Conservation (phyloP, 768 basidiomycete species). For the Lactifluus volemus region DNA sequence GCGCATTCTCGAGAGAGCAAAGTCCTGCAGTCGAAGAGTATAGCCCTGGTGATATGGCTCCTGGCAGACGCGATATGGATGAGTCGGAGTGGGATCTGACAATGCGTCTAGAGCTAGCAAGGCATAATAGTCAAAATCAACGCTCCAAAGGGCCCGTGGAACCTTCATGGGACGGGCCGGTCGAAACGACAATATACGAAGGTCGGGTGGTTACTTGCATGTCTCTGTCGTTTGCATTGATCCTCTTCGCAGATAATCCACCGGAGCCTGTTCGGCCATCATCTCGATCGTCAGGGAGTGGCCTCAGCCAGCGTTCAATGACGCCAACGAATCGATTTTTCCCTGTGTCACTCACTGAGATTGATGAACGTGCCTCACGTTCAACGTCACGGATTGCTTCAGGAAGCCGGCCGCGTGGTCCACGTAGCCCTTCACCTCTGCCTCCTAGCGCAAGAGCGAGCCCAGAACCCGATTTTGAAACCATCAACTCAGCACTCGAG, state of each 20-base stretch:
- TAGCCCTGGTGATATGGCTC: slow-evolving; percentile 26
- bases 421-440: slow-evolving; percentile 66
- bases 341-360: slow-evolving; percentile 33
- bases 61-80: slow-evolving; percentile 38
- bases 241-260: slow-evolving; percentile 43
- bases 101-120: slow-evolving; percentile 70
- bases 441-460: slow-evolving; percentile 38
- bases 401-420: slow-evolving; percentile 60
- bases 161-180: slow-evolving; percentile 36
- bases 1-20: slow-evolving; percentile 38
- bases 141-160: slow-evolving; percentile 37
- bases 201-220: slow-evolving; percentile 34
- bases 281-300: slow-evolving; percentile 43
- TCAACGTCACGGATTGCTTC: slow-evolving; percentile 40
- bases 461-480: slow-evolving; percentile 32
- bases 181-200: slow-evolving; percentile 72
- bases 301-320: slow-evolving; percentile 34
- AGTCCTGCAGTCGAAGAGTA: slow-evolving; percentile 36
- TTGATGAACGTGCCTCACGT: slow-evolving; percentile 33
- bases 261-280: slow-evolving; percentile 45
- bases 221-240: not conserved
- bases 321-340: slow-evolving; percentile 35
- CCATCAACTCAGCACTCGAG: slow-evolving; percentile 40
- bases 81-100: slow-evolving; percentile 71
- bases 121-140: slow-evolving; percentile 77